Conservation (phyloP, 2,329 filamentous ascomycete genomes). For the Botrytis deweyae region DNA sequence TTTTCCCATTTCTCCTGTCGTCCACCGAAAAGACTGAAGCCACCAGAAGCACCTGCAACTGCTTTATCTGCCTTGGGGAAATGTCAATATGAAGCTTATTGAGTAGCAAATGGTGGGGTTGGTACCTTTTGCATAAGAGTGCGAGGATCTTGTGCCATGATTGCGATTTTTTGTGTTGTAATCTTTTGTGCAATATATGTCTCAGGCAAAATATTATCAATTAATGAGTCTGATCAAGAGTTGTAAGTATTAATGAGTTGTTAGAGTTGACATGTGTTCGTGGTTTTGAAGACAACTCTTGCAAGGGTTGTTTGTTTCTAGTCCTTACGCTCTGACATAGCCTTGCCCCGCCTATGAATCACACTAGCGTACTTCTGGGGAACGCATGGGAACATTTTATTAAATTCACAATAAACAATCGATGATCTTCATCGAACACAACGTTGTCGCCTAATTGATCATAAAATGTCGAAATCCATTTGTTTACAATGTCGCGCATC, state of each 20-base stretch:
- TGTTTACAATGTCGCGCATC: slow-evolving; percentile 30
- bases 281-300: slow-evolving; percentile 9
- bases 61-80: slow-evolving; percentile 77
- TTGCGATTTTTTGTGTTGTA: slow-evolving; percentile 9
- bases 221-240: slow-evolving; percentile 38
- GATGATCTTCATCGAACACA: not conserved
- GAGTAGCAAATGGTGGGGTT: slow-evolving; percentile 37
- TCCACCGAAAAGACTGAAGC: slow-evolving; percentile 88
- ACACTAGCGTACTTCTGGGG: slow-evolving; percentile 1
- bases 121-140: slow-evolving; percentile 74
- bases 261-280: slow-evolving; percentile 23
- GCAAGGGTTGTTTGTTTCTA: slow-evolving; percentile 13
- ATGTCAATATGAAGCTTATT: slow-evolving; percentile 26
- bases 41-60: slow-evolving; percentile 68
- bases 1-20: slow-evolving; percentile 85
- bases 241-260: slow-evolving; percentile 56
- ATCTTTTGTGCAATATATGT: not conserved
- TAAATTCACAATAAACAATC: not conserved
- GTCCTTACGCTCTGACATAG: slow-evolving; percentile 8
- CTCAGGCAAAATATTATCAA: not conserved
- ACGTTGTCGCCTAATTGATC: not conserved
- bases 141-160: slow-evolving; percentile 75
- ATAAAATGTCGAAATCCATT: slow-evolving; percentile 17
- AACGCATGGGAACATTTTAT: slow-evolving; percentile 5
- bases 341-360: slow-evolving; percentile 4